Conservation (phyloP, 208 protist species). For the Crithidia expoeki region DNA sequence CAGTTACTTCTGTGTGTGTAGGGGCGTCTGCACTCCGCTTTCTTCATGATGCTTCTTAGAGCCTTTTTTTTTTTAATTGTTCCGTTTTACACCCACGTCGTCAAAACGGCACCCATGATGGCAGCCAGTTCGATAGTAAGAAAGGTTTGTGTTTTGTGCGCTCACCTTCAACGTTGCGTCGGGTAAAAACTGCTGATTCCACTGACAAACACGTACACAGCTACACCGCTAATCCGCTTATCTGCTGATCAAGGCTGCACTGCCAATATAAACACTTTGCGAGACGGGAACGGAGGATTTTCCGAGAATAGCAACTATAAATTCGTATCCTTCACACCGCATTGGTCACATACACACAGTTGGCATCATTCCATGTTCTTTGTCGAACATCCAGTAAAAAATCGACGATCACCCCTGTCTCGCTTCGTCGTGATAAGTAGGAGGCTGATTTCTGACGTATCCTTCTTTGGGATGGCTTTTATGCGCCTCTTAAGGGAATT, state of each 20-base stretch:
- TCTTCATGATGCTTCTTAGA: neutral
- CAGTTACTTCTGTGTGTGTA: neutral
- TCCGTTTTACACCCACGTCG: neutral
- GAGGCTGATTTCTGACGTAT: too few relatives aligned
- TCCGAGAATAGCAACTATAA: neutral
- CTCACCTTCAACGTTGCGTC: neutral
- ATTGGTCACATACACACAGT: too few relatives aligned
- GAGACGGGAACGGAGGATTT: too few relatives aligned
- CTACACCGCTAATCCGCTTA: neutral
- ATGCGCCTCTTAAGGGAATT: too few relatives aligned
- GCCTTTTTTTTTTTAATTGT: neutral
- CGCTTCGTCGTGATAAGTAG: too few relatives aligned
- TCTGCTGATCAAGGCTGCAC: neutral
- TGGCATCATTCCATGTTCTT: too few relatives aligned
- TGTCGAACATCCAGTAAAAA: too few relatives aligned
- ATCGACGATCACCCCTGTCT: too few relatives aligned
- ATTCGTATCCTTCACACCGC: too few relatives aligned
- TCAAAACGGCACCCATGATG: neutral
- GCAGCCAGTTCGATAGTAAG: neutral
- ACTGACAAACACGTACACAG: too few relatives aligned
- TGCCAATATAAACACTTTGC: too few relatives aligned
- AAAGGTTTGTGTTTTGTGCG: slow-evolving; percentile 3
- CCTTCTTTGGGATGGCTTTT: too few relatives aligned
- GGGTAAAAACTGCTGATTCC: neutral
- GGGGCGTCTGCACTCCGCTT: neutral